A percentile compares a stretch with the other conserved stretches of the same genome.
Evolutionary conservation across 1,139 yeast genomes (phyloP).

Genomic region (Petasospora rhodanensis): DNA sequence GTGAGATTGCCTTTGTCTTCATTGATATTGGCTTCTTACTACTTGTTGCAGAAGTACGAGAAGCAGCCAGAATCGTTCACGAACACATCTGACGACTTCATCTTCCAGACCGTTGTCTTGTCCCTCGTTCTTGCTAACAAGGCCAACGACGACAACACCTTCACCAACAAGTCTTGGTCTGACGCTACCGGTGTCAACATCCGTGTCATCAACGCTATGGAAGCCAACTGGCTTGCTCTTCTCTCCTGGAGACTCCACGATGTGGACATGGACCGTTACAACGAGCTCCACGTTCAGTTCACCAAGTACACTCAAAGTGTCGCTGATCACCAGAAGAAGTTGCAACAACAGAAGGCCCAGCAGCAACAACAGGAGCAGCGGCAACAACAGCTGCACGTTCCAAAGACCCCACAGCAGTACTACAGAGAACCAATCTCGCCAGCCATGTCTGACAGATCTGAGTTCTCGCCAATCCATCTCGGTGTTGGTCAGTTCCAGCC

Average conservation of each 20-base stretch:
- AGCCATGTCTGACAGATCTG: slow-evolving; percentile 13
- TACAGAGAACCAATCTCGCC: slow-evolving; percentile 21
- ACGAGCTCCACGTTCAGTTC: slow-evolving; percentile 21
- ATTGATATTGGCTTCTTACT: slow-evolving; percentile 72
- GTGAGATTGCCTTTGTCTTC: slow-evolving; percentile 86
- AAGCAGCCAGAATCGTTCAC: slow-evolving; percentile 27
- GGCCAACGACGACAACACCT: slow-evolving; percentile 94
- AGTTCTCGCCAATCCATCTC: slow-evolving; percentile 19
- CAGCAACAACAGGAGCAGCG: slow-evolving; percentile 8
- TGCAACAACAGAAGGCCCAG: slow-evolving; percentile 15
- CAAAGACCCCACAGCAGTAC: slow-evolving; percentile 10
- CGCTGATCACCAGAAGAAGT: slow-evolving; percentile 19
- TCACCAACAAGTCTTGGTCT: slow-evolving; percentile 92
- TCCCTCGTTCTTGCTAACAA: slow-evolving; percentile 85
- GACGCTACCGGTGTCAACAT: slow-evolving; percentile 84
- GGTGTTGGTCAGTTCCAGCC: slow-evolving; percentile 12
- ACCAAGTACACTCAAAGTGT: slow-evolving; percentile 20
- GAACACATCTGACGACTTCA: slow-evolving; percentile 35
- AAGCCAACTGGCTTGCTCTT: slow-evolving; percentile 62
- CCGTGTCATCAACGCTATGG: slow-evolving; percentile 55
- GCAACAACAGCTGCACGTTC: slow-evolving; percentile 2
- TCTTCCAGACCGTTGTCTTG: slow-evolving; percentile 62
- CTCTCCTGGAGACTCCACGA: slow-evolving; percentile 33
- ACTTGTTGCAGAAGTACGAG: slow-evolving; percentile 48
- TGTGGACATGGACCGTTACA: slow-evolving; percentile 21